Base-by-base conservation (phyloP, 176 grass and related monocot species). In the Avena sativa region DNA sequence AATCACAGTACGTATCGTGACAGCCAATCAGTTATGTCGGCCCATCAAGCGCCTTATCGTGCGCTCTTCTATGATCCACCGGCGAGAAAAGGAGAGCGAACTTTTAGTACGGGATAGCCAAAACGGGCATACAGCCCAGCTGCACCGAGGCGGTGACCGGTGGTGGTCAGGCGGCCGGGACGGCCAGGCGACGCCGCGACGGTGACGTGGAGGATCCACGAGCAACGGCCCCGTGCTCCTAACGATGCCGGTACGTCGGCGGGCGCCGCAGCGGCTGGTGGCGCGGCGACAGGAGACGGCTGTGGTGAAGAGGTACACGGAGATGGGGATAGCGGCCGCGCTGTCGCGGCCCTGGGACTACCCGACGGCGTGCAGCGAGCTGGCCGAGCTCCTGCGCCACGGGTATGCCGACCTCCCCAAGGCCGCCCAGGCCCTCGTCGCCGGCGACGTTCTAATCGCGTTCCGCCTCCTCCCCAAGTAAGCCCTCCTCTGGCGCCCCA, bases 381-480 rank as follows among this genome's bases (percentile, higher is more conserved):
- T 98, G 68, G 86, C 75, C 46, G 61, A 90, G 56, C 69, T 95
- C 62, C 87, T 98, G 48, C 90, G 93, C 16, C 79, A 87, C 64
- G 90, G 86, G 26, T 95, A 96, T 17, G 80, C 85, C 1, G 25
- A 86, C 76, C 88, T 98, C 1, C 63, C 93, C 16, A 98, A 98
- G 82, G 34, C 64, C 28, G 74, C 91, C 66, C 92, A 98, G 51
- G 76, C 92, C 52, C 88, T 94, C 53, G 85, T 91, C 53, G 66
- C 85, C 36, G 65, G 56, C 58, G 93, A 98, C 79, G 82, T 92
- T 38, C 88, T 98, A 32, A 49, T 85, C 38, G 96, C 96, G 73
- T 94, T 94, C 81, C 93, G 90, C 34, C 76, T 87, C 71, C 96
- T 98, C 40, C 93, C 93, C 4, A 84, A 91, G 96, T 98, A 84